Conservation (phyloP, 306 rosid genomes). For the Trichosanthes truncata region DNA sequence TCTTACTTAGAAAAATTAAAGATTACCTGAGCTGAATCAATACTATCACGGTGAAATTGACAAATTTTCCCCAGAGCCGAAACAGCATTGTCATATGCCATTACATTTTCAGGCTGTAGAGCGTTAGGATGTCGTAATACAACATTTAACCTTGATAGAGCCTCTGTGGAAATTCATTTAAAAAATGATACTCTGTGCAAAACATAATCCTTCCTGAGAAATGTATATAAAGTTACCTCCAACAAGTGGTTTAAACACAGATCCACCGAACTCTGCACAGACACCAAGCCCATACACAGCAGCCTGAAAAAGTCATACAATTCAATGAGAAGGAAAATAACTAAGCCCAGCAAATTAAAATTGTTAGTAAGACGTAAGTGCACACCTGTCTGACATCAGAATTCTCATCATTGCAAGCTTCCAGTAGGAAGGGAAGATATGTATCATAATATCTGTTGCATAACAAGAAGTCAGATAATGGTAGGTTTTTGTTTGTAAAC, state of each 20-base stretch:
- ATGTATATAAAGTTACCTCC: constrained; percentile 46
- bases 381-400: constrained; percentile 95
- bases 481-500: constrained; percentile 1
- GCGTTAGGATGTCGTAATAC: constrained; percentile 89
- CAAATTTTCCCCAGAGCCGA: constrained; percentile 91
- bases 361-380: constrained; percentile 8
- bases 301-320: constrained; percentile 41
- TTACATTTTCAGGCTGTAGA: constrained; percentile 57
- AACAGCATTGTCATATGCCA: constrained; percentile 99
- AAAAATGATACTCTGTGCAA: constrained; percentile 12
- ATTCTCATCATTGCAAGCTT: constrained; percentile 91
- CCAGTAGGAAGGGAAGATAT: constrained; percentile 87
- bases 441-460: constrained; percentile 82
- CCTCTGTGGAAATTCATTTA: constrained; percentile 52
- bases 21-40: constrained; percentile 83
- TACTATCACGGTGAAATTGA: constrained; percentile 73
- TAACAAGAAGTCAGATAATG: constrained; percentile 10
- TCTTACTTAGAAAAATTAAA: neutral
- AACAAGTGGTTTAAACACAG: constrained; percentile 71
- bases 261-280: constrained; percentile 92
- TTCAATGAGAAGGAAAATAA: constrained; percentile 11
- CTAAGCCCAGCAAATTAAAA: constrained; percentile 1
- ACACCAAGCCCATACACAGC: constrained; percentile 99
- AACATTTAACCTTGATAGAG: constrained; percentile 80
- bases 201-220: neutral